phyloP scores from a whole-genome alignment of 2,329 filamentous ascomycete species.

The Phaeomoniella chlamydospora region DNA sequence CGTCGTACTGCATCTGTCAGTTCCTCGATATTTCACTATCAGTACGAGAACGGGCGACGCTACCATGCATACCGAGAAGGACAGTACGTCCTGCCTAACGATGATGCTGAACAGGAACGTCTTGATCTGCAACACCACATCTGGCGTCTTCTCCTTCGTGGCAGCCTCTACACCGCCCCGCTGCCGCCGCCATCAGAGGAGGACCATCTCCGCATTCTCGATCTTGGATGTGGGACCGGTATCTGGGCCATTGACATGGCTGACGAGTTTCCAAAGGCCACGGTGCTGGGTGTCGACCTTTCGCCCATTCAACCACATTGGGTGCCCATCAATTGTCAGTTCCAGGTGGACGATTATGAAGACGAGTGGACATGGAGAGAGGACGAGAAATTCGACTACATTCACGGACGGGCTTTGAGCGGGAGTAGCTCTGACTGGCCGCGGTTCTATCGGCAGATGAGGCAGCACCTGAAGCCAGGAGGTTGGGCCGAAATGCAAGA shows the following conservation, averaged over 20 bases:
- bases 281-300: constrained; percentile 28
- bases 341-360: constrained; percentile 16
- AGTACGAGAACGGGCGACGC: constrained; percentile 25
- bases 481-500: constrained; percentile 32
- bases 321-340: constrained; percentile 15
- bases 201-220: constrained; percentile 17
- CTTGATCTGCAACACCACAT: constrained; percentile 24
- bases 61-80: constrained; percentile 28
- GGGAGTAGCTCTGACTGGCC: constrained; percentile 18
- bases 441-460: constrained; percentile 22
- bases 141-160: constrained; percentile 19
- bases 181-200: constrained; percentile 10
- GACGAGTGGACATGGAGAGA: constrained; percentile 13
- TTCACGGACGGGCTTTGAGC: constrained; percentile 25
- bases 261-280: constrained; percentile 7
- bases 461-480: constrained; percentile 25
- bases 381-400: constrained; percentile 19
- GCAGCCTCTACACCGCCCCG: constrained; percentile 23
- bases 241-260: constrained; percentile 26
- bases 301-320: constrained; percentile 33
- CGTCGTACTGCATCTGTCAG: neutral
- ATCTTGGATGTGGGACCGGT: constrained; percentile 24
- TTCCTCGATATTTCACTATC: constrained; percentile 12
- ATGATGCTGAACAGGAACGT: constrained; percentile 28
- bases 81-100: constrained; percentile 26